These are phyloP conservation scores for Suhomyces sp. DNA, from an alignment of 805 yeast species.

Conservation along the genomic window DNA sequence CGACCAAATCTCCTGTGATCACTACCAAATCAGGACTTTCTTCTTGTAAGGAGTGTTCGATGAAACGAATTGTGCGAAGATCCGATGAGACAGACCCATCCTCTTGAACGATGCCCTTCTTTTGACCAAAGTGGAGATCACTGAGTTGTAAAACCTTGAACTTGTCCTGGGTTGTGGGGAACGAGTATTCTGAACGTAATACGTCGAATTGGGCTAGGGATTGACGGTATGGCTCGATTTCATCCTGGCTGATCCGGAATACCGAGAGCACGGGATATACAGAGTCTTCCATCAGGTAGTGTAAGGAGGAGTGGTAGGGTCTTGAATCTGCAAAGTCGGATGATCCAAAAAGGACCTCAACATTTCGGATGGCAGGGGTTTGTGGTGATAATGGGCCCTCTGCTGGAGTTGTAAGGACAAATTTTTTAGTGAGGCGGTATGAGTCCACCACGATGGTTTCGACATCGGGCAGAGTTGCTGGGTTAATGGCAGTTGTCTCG, in stretches of 20 bases:
- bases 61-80: constrained; percentile 29
- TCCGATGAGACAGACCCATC: constrained; percentile 28
- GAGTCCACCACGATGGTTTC: constrained; percentile 5
- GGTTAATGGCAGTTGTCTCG: not conserved
- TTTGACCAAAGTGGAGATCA: constrained; percentile 40
- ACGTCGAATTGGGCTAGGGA: constrained; percentile 2
- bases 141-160: constrained; percentile 39
- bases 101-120: constrained; percentile 22
- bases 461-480: not conserved
- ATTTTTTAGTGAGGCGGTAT: constrained; percentile 8
- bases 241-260: constrained; percentile 14
- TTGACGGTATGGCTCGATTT: constrained; percentile 4
- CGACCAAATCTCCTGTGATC: constrained; percentile 43
- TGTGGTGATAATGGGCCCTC: constrained; percentile 5
- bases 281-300: constrained; percentile 3
- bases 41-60: constrained; percentile 21
- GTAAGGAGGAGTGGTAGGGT: constrained; percentile 17
- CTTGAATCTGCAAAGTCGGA: constrained; percentile 31
- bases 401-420: constrained; percentile 5
- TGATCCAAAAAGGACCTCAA: constrained; percentile 30
- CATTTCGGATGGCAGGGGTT: constrained; percentile 19
- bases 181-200: not conserved
- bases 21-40: constrained; percentile 37
- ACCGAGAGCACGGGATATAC: constrained; percentile 18
- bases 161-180: constrained; percentile 9